Evolutionary conservation across 805 yeast genomes (phyloP).

Genomic region (Starmerella bombi): DNA sequence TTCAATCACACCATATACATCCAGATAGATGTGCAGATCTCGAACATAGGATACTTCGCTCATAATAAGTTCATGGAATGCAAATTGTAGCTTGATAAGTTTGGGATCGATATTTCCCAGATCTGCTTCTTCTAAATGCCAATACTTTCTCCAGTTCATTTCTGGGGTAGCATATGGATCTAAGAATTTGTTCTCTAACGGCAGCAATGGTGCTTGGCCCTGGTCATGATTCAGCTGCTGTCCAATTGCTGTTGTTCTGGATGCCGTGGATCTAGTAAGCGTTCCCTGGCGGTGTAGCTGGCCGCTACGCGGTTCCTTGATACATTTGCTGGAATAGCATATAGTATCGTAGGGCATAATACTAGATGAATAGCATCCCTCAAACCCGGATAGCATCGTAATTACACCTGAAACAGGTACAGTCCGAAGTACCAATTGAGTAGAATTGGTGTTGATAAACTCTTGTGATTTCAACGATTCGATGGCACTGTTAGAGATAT

Average conservation of each 20-base stretch:
- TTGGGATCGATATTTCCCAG: conserved; percentile 17
- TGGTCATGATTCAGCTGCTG: too few relatives aligned
- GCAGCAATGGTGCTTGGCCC: too few relatives aligned
- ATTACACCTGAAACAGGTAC: conserved; percentile 25
- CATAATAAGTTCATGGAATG: conserved; percentile 59
- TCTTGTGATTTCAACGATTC: conserved; percentile 20
- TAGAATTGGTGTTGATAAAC: conserved; percentile 16
- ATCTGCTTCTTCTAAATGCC: conserved; percentile 18
- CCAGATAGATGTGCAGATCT: conserved; percentile 51
- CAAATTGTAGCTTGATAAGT: conserved; percentile 50
- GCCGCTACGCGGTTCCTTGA: conserved; percentile 19
- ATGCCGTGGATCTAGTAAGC: too few relatives aligned
- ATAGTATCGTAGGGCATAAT: conserved; percentile 1
- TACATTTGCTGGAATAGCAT: conserved; percentile 25
- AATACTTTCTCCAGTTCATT: conserved; percentile 22
- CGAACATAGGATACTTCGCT: conserved; percentile 59
- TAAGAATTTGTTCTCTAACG: not conserved
- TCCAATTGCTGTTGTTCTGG: too few relatives aligned
- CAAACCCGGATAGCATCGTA: conserved; percentile 26
- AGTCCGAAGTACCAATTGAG: conserved; percentile 9
- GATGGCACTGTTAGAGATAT: conserved; percentile 22
- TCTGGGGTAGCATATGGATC: conserved; percentile 11
- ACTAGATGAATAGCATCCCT: conserved; percentile 27
- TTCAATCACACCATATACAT: conserved; percentile 36
- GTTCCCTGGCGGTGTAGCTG: not conserved